These are phyloP conservation scores for Diaporthe sp. DNA, from an alignment of 2,329 filamentous ascomycete genomes.

Conservation along the genomic window DNA sequence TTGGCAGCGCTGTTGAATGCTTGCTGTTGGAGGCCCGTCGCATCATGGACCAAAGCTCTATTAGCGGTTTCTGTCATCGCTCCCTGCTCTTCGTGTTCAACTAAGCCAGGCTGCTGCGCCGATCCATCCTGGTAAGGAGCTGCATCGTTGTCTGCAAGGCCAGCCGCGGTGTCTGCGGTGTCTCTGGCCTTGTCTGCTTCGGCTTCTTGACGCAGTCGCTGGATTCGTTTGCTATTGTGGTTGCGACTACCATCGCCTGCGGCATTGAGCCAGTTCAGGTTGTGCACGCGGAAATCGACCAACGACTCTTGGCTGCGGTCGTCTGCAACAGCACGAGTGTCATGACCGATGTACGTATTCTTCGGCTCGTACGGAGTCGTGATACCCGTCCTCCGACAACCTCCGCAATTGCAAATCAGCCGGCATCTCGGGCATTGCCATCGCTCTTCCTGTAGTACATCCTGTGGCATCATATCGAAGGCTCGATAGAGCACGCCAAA, in stretches of 20 bases:
- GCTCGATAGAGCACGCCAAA: slow-evolving; percentile 93
- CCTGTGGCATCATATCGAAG: slow-evolving; percentile 89
- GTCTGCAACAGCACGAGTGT: slow-evolving; percentile 91
- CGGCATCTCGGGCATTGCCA: slow-evolving; percentile 93
- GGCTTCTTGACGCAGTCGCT: slow-evolving; percentile 64
- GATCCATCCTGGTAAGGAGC: slow-evolving; percentile 44
- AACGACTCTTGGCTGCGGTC: slow-evolving; percentile 89
- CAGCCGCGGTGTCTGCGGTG: slow-evolving; percentile 40
- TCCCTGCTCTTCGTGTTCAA: slow-evolving; percentile 47
- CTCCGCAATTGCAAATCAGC: slow-evolving; percentile 87
- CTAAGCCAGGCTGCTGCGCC: slow-evolving; percentile 39
- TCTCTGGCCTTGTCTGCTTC: slow-evolving; percentile 67
- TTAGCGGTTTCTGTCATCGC: slow-evolving; percentile 44
- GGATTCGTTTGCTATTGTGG: slow-evolving; percentile 67
- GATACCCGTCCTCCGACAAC: slow-evolving; percentile 74
- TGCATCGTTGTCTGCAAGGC: slow-evolving; percentile 38
- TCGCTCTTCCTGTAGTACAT: slow-evolving; percentile 80
- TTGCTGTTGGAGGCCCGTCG: slow-evolving; percentile 30
- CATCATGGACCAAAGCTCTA: background rate
- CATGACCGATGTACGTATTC: slow-evolving; percentile 87
- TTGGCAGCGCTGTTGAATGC: slow-evolving; percentile 41
- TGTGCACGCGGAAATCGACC: slow-evolving; percentile 91
- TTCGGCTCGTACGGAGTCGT: slow-evolving; percentile 86
- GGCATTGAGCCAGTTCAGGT: slow-evolving; percentile 82
- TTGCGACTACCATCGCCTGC: slow-evolving; percentile 67